Conservation (phyloP, 768 basidiomycete species). For the Pholiota conissans region DNA sequence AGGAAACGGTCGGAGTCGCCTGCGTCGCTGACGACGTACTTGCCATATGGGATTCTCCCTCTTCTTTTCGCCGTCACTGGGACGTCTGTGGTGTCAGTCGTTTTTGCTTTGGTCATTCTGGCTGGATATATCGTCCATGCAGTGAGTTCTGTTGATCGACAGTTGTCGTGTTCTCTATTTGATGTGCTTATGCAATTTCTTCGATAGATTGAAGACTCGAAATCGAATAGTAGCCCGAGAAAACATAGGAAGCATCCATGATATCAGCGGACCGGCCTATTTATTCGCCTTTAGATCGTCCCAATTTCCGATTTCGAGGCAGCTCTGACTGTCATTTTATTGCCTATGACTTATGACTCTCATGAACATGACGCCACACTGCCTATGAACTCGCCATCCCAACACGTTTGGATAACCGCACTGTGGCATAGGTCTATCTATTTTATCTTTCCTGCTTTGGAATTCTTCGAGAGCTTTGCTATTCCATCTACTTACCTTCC, state of each 20-base stretch:
- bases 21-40: slow-evolving; percentile 9
- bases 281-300: not conserved
- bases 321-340: not conserved
- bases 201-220: not conserved
- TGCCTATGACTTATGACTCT: not conserved
- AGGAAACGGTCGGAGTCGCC: not conserved
- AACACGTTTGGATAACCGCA: too few species aligned
- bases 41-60: slow-evolving; percentile 24
- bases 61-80: slow-evolving; percentile 23
- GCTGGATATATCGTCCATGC: slow-evolving; percentile 17
- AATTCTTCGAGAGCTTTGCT: not conserved
- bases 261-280: not conserved
- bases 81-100: slow-evolving; percentile 17
- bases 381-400: not conserved
- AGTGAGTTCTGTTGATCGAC: slow-evolving; percentile 10
- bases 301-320: not conserved
- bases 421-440: too few species aligned
- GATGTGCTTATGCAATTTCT: not conserved
- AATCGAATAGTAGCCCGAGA: not conserved
- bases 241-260: not conserved
- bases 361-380: not conserved
- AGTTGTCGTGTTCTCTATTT: not conserved
- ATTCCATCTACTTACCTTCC: not conserved
- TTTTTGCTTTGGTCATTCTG: slow-evolving; percentile 18
- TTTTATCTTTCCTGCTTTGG: too few species aligned